Conservation (phyloP, 495 filamentous ascomycete species). For the Peziza echinospora region DNA sequence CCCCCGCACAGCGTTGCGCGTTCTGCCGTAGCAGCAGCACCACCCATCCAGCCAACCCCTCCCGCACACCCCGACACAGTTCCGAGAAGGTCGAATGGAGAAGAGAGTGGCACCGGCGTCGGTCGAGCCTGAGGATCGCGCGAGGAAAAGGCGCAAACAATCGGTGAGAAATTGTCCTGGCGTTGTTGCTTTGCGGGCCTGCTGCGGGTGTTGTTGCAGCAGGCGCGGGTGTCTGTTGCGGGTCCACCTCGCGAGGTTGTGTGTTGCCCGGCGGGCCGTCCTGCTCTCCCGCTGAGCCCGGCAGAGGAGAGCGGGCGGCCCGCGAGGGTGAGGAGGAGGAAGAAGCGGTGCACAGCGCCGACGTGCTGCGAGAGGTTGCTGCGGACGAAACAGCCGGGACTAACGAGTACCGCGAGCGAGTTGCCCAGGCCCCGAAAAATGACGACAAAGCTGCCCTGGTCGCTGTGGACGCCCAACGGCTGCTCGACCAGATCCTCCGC, state of each 20-base stretch:
- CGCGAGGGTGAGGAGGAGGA: background rate
- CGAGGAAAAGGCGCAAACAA: slow-evolving; percentile 2
- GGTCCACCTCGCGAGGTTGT: background rate
- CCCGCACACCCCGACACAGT: too few species aligned
- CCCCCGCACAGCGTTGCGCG: background rate
- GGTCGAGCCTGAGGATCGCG: slow-evolving; percentile 1
- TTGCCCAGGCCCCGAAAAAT: background rate
- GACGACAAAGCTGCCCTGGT: background rate
- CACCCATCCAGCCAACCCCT: too few species aligned
- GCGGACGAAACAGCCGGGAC: too few species aligned
- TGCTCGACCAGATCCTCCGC: background rate
- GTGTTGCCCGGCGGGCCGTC: too few species aligned
- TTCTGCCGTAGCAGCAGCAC: background rate
- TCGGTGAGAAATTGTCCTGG: background rate
- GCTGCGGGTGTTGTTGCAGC: background rate
- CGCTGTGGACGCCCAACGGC: background rate
- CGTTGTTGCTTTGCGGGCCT: background rate
- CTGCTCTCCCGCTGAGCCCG: too few species aligned
- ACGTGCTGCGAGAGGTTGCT: background rate
- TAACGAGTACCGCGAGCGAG: background rate
- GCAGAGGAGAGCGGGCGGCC: background rate
- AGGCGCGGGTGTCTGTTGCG: background rate
- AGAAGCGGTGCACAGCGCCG: background rate
- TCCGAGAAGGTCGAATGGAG: background rate
- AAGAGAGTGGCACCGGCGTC: background rate